Evolutionary conservation across 1,284 basidiomycete genomes (phyloP), one percentile per base, ranked within the genome.

Genomic region (Fistulinella cinereoalba): DNA sequence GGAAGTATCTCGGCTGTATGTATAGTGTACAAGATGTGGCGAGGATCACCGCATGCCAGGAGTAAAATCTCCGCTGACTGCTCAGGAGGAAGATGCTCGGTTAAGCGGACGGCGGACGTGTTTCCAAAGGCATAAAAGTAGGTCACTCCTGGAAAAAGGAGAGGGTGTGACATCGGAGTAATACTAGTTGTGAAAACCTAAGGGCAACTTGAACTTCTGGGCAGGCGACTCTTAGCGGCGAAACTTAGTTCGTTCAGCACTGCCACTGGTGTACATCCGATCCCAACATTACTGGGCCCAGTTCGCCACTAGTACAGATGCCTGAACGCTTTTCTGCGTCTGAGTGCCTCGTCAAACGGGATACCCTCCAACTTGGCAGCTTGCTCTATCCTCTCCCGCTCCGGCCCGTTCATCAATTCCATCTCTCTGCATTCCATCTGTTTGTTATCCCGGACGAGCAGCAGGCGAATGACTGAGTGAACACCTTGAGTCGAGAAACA

Each of bases 111-210:
- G 6, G 80, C 71, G 11, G 79, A 64, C 0, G 78, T 79, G 52
- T 81, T 83, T 19, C 80, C 80, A 33, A 80, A 65, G 0, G 79
- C 72, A 59, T 79, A 81, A 64, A 80, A 80, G 44, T 70, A 77
- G 2, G 56, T 61, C 13, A 66, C 7, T 25, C 61, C 57, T 16
- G 40, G 60, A 40, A 60, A 64, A 32, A 59, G 50, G 6, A 60
- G 46, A 23, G 67, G 61, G 37, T 68, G 66, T 1, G 73, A 65
- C 73, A 75, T 75, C 42, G 49, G 33, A 32, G 16, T 32, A n/a
- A n/a, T n/a, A n/a, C n/a, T n/a, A n/a, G n/a, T n/a, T n/a, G n/a
- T n/a, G n/a, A n/a, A n/a, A n/a, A n/a, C n/a, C n/a, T n/a, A n/a
- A n/a, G n/a, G n/a, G n/a, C n/a, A n/a, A n/a, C n/a, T n/a, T n/a